Percentiles rank a stretch among this genome's conserved stretches.
These are phyloP conservation scores for Isatis tinctoria DNA, from an alignment of 345 rosid species.

Conservation along the genomic window DNA sequence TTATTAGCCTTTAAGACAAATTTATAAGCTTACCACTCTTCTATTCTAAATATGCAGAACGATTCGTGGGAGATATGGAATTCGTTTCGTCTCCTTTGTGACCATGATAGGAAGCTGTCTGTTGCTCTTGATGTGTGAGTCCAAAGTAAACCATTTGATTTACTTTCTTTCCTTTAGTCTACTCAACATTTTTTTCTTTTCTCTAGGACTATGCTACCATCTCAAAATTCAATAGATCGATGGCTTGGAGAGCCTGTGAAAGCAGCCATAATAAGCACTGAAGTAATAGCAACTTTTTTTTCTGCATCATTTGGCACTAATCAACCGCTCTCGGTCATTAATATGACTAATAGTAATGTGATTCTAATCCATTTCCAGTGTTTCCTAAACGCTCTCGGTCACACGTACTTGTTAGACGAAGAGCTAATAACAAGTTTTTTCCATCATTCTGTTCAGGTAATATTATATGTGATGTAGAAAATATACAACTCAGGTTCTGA, in stretches of 20 bases:
- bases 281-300: not conserved
- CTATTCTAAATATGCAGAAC: constrained; percentile 30
- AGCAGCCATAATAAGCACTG: not conserved
- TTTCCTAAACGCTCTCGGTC: not conserved
- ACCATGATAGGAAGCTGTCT: constrained; percentile 63
- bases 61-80: constrained; percentile 93
- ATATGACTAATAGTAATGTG: too few species aligned
- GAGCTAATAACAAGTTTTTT: not conserved
- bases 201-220: not conserved
- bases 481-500: not conserved
- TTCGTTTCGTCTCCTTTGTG: constrained; percentile 75
- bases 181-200: not conserved
- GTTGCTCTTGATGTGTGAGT: constrained; percentile 57
- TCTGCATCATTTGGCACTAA: not conserved
- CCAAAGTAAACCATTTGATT: not conserved
- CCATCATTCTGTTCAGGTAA: not conserved
- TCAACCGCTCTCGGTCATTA: too few species aligned
- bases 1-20: not conserved
- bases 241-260: not conserved
- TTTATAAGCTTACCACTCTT: not conserved
- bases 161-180: not conserved
- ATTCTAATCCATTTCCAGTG: not conserved
- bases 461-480: too few species aligned
- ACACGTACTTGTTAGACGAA: not conserved
- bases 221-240: not conserved